phyloP scores from a whole-genome alignment of 1,139 yeast species.

The Candida buenavistaensis region DNA sequence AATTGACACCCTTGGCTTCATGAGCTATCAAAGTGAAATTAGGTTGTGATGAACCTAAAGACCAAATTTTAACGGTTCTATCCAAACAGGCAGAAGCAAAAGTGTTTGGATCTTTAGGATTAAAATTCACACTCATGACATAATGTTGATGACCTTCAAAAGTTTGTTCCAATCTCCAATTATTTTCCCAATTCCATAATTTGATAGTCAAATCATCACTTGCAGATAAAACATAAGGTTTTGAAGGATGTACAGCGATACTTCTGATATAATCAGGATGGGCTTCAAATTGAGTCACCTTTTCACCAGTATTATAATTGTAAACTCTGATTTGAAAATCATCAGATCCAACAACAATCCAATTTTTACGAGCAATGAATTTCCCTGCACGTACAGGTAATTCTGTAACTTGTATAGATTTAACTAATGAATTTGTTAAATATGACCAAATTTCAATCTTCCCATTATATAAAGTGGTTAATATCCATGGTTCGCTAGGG shows the following conservation, averaged over 20 bases:
- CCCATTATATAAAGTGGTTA: constrained; percentile 83
- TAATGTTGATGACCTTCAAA: constrained; percentile 97
- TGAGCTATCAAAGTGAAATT: constrained; percentile 92
- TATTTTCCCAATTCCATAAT: constrained; percentile 96
- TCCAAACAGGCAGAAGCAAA: constrained; percentile 97
- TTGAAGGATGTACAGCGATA: constrained; percentile 90
- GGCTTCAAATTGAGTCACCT: constrained; percentile 92
- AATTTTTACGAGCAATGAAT: constrained; percentile 92
- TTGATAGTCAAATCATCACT: constrained; percentile 91
- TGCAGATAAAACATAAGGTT: constrained; percentile 84
- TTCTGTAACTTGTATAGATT: constrained; percentile 77
- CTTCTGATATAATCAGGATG: constrained; percentile 96
- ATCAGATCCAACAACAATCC: constrained; percentile 96
- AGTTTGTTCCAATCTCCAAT: constrained; percentile 86
- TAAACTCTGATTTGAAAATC: constrained; percentile 92
- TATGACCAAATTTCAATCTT: constrained; percentile 91
- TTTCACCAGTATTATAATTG: constrained; percentile 94
- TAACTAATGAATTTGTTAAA: constrained; percentile 63
- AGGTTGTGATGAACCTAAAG: constrained; percentile 84
- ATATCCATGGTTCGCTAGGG: constrained; percentile 96
- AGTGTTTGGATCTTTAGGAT: constrained; percentile 96
- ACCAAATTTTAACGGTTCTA: constrained; percentile 96
- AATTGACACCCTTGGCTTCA: constrained; percentile 91
- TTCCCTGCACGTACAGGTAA: constrained; percentile 95
- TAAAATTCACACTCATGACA: constrained; percentile 91